These are phyloP conservation scores for Posidonia australis DNA, from an alignment of 106 monocot species.

Conservation along the genomic window DNA sequence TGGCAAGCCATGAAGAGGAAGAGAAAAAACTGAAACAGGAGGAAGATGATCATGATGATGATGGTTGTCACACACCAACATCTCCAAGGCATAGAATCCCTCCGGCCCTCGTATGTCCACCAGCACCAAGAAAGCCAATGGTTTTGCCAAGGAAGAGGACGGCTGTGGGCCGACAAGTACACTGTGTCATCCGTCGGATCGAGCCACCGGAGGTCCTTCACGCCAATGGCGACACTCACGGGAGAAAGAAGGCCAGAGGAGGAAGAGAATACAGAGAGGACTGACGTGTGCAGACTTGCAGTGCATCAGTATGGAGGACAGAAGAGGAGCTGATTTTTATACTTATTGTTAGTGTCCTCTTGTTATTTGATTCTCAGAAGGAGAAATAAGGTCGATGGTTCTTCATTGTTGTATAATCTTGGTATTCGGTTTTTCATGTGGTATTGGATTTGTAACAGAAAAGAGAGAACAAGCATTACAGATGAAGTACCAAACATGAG, in stretches of 20 bases:
- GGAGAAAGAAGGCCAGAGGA: background rate
- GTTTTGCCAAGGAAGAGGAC: background rate
- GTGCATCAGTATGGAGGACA: too few relatives aligned
- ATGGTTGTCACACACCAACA: constrained; percentile 2
- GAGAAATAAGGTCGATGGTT: too few relatives aligned
- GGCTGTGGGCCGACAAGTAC: background rate
- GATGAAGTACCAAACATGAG: too few relatives aligned
- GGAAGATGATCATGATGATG: background rate
- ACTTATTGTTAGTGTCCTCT: too few relatives aligned
- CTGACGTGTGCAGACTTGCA: background rate
- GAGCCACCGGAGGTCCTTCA: background rate
- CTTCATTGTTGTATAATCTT: too few relatives aligned
- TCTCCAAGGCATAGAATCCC: constrained; percentile 8
- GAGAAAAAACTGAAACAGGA: background rate
- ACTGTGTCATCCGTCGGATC: background rate
- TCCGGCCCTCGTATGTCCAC: background rate
- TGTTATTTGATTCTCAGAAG: too few relatives aligned
- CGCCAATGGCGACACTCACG: background rate
- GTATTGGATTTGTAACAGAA: too few relatives aligned
- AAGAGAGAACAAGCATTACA: too few relatives aligned
- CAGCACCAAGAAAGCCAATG: background rate
- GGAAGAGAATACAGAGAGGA: background rate
- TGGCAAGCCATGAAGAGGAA: background rate
- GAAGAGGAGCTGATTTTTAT: too few relatives aligned
- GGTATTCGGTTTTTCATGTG: too few relatives aligned